phyloP scores from a whole-genome alignment of 805 yeast species.

The Teunomyces pallodes region DNA sequence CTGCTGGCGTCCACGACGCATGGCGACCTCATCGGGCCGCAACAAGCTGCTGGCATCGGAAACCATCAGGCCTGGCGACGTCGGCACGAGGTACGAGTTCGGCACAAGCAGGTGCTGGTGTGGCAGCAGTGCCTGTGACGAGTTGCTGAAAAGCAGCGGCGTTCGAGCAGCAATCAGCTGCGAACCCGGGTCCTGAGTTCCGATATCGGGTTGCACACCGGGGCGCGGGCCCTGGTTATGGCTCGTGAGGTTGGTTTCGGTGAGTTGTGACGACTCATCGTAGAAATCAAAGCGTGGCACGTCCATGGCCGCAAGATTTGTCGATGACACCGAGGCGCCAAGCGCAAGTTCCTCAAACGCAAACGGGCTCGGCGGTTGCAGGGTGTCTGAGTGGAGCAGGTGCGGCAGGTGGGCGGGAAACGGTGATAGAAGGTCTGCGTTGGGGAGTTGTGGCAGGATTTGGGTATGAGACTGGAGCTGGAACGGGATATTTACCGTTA shows the following conservation, averaged over 20 bases:
- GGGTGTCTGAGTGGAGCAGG: constrained; percentile 36
- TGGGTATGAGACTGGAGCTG: too few species aligned
- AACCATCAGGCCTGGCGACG: constrained; percentile 6
- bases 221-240: constrained; percentile 14
- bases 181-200: too few species aligned
- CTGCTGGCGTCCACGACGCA: constrained; percentile 41
- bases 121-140: constrained; percentile 23
- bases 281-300: constrained; percentile 12
- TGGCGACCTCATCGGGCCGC: constrained; percentile 40
- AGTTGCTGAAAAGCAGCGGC: constrained; percentile 56
- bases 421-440: background rate
- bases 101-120: constrained; percentile 11
- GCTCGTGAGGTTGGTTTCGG: constrained; percentile 17
- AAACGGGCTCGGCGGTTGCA: constrained; percentile 37
- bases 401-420: constrained; percentile 10
- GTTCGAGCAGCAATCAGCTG: constrained; percentile 41
- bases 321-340: constrained; percentile 38
- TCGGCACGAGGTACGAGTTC: constrained; percentile 11
- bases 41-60: constrained; percentile 11
- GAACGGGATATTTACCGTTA: too few species aligned
- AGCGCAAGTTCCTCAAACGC: constrained; percentile 34
- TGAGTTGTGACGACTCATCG: background rate
- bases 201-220: background rate
- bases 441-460: too few species aligned
- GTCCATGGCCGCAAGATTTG: constrained; percentile 24